Base-by-base conservation (phyloP, 805 yeast species). In the Saturnispora mendoncae region DNA sequence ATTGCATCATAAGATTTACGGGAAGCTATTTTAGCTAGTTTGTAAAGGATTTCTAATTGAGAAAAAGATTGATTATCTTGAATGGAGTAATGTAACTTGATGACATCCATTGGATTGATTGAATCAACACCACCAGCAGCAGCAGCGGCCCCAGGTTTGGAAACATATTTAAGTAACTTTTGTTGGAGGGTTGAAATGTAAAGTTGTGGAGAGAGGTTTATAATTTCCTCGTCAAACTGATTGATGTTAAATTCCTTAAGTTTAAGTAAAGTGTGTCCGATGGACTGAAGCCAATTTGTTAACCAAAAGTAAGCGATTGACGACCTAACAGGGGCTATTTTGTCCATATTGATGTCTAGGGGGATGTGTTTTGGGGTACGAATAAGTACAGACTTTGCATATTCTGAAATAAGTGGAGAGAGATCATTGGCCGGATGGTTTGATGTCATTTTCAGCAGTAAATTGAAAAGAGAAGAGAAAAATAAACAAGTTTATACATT, bases 191-290 rank as follows among this genome's bases (percentile, higher is more conserved):
- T 69, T 42, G 66, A 64, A 39, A 76, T 60, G 35, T 66, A 56
- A 14, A 30, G 25, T 1, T 62, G 57, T 13, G 71, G 73, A 1
- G 63, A 61, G 18, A 68, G 47, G 13, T 70, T 71, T 20, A 76
- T 60, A 12, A 79, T 58, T 49, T 79, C 86, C 50, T 77, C 77
- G 51, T 79, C 86, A 45, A 78, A 68, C 15, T 71, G 60, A 44
- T 76, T 80, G 6, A 71, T 69, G 50, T 78, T 80, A 48, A 78
- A 74, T 10, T 65, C 83, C 6, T 65, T 61, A 41, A 79, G 55
- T 48, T 66, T 72, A 27, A 78, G 55, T 37, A 67, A 65, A 10
- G 25, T 33, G 31, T 33, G 37, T 5, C 42, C 42, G 19, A 39
- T 19, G 9, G 42, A 20, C 18, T 19, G 19, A 14, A 39, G 15